phyloP scores from a whole-genome alignment of 495 filamentous ascomycete genomes.

The Annulohypoxylon moriforme region DNA sequence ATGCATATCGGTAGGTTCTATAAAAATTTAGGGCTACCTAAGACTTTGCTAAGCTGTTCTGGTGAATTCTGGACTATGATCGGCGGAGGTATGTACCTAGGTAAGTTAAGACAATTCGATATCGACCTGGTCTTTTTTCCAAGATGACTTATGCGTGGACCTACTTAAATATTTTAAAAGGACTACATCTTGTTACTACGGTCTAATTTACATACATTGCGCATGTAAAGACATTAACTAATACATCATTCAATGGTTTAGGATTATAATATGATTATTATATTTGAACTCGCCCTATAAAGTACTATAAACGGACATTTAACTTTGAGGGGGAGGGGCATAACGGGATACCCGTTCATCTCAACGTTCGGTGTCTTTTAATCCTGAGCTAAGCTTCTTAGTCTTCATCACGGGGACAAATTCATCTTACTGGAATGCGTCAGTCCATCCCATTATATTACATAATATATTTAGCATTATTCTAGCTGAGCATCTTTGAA shows the following conservation, averaged over 20 bases:
- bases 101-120: neutral
- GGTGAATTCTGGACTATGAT: neutral
- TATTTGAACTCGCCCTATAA: no score
- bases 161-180: no score
- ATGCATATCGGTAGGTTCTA: neutral
- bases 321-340: conserved; percentile 27
- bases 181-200: no score
- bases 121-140: neutral
- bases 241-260: no score
- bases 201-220: no score
- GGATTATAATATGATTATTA: no score
- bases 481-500: neutral
- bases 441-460: conserved; percentile 8
- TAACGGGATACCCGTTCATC: conserved; percentile 8
- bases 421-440: conserved; percentile 2
- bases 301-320: neutral
- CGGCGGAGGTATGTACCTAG: no score
- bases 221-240: no score
- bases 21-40: neutral
- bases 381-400: conserved; percentile 19
- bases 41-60: conserved; percentile 5
- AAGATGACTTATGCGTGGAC: no score
- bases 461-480: neutral
- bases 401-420: conserved; percentile 21
- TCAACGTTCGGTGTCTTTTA: conserved; percentile 17